Evolutionary conservation across 768 basidiomycete species (phyloP).

Genomic region (Tremella yokohamensis): DNA sequence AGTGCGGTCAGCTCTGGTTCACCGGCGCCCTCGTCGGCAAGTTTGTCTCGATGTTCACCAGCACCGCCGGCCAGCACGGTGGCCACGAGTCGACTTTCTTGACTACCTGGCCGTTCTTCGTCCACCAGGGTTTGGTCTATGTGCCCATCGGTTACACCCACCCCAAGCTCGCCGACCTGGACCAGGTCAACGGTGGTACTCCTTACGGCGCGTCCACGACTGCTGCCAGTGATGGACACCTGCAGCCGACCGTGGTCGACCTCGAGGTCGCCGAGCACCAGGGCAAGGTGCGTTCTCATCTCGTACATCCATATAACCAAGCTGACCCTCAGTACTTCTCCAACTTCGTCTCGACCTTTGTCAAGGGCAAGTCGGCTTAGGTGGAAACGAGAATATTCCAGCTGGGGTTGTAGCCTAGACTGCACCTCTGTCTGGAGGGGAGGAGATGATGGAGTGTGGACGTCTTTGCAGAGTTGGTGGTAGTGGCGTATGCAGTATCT

Average conservation of each 20-base stretch:
- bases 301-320: not conserved
- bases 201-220: conserved; percentile 67
- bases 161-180: conserved; percentile 52
- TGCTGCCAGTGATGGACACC: conserved; percentile 42
- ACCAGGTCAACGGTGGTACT: conserved; percentile 56
- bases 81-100: conserved; percentile 61
- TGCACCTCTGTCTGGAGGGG: no score
- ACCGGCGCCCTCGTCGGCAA: conserved; percentile 66
- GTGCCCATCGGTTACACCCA: conserved; percentile 62
- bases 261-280: conserved; percentile 27
- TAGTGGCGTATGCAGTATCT: no score
- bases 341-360: conserved; percentile 15
- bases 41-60: conserved; percentile 62
- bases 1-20: conserved; percentile 58
- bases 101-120: conserved; percentile 58
- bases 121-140: conserved; percentile 56
- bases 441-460: no score
- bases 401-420: no score
- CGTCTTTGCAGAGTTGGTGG: no score
- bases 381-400: no score
- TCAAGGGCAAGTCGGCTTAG: conserved; percentile 16
- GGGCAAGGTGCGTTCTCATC: conserved; percentile 17
- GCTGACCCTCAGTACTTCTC: conserved; percentile 16
- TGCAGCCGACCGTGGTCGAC: conserved; percentile 21
- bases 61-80: conserved; percentile 68